Conservation (phyloP, 176 grass and related monocot genomes). For the Oryza longistaminata region DNA sequence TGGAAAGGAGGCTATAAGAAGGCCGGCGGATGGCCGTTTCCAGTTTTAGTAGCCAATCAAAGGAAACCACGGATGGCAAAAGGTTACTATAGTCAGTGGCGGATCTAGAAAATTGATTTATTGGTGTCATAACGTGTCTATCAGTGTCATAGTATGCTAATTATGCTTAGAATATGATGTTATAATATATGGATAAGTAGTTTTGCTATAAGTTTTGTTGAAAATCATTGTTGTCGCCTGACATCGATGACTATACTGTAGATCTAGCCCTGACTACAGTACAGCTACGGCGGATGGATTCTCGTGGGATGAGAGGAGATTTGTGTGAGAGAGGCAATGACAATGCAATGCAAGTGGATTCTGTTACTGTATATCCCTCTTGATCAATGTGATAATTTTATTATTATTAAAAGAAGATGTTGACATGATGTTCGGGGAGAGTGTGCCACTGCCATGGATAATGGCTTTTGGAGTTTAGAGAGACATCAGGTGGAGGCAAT, state of each 20-base stretch:
- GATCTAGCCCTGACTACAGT: too few species aligned
- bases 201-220: too few species aligned
- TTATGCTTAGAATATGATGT: too few species aligned
- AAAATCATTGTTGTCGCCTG: too few species aligned
- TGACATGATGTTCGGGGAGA: neutral
- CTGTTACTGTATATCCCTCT: neutral
- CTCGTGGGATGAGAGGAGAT: constrained; percentile 20
- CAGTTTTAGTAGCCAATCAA: constrained; percentile 38
- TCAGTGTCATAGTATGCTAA: too few species aligned
- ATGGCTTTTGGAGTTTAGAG: neutral
- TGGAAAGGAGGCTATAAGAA: neutral
- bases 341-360: neutral
- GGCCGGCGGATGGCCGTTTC: constrained; percentile 17
- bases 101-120: too few species aligned
- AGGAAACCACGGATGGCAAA: neutral
- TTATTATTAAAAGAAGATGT: neutral
- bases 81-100: too few species aligned
- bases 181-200: too few species aligned
- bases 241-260: too few species aligned
- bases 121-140: too few species aligned
- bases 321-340: neutral
- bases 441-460: neutral
- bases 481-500: neutral
- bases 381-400: neutral
- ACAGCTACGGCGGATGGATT: neutral